Percentiles rank a stretch among this genome's conserved stretches.
Evolutionary conservation across 1,139 yeast species (phyloP).

Genomic region (Pneumocystis wakefieldiae): DNA sequence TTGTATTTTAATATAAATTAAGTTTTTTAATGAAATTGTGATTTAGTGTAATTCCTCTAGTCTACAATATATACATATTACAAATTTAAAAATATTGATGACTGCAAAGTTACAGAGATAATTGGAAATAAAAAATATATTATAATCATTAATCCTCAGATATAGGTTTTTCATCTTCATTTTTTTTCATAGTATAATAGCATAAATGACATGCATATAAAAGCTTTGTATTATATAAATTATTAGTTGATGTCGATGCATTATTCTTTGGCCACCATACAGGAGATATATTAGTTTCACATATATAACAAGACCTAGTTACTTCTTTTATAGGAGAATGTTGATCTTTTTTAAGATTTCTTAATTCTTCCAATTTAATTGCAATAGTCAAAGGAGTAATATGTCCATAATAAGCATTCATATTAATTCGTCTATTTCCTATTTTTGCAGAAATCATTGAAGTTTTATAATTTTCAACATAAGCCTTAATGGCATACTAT

Average conservation of each 20-base stretch:
- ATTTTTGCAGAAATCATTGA: background rate
- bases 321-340: background rate
- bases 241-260: background rate
- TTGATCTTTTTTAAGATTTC: slow-evolving; percentile 21
- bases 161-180: background rate
- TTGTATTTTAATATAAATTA: background rate
- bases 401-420: slow-evolving; percentile 15
- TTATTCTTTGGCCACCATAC: background rate
- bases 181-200: background rate
- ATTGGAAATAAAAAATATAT: background rate
- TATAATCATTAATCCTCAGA: background rate
- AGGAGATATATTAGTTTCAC: background rate
- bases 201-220: background rate
- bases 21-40: background rate
- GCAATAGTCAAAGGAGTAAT: slow-evolving; percentile 17
- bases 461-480: slow-evolving; percentile 6
- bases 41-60: background rate
- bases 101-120: no score
- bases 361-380: slow-evolving; percentile 21
- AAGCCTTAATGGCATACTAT: slow-evolving; percentile 4
- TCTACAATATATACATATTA: background rate
- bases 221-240: background rate
- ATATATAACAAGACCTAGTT: background rate
- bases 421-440: slow-evolving; percentile 16
- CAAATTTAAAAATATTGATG: background rate